Conservation (phyloP, 768 basidiomycete species). For the Mrakia blollopis region DNA sequence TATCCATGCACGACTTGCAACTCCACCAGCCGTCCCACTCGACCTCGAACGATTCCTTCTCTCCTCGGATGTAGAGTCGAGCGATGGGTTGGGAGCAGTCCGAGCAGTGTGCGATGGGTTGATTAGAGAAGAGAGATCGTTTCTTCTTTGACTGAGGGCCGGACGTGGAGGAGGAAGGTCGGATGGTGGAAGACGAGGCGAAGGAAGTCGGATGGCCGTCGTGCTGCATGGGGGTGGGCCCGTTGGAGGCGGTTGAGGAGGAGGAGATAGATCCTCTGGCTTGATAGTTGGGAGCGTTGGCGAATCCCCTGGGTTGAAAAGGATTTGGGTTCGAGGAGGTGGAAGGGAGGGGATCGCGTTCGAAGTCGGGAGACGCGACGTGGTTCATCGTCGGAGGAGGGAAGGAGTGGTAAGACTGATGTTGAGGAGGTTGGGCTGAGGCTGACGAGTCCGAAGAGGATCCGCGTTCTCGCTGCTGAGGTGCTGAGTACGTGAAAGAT, state of each 20-base stretch:
- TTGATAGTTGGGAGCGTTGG: background rate
- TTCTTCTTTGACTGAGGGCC: constrained; percentile 17
- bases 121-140: constrained; percentile 7
- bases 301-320: background rate
- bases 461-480: background rate
- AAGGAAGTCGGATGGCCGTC: background rate
- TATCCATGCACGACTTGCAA: constrained; percentile 19
- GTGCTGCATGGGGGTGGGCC: background rate
- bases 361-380: background rate
- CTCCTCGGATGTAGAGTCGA: constrained; percentile 35
- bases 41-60: constrained; percentile 31
- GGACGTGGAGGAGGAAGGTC: background rate
- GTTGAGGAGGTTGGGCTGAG: background rate
- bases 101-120: constrained; percentile 24
- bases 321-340: background rate
- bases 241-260: background rate
- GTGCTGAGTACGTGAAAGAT: background rate
- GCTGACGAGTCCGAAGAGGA: background rate
- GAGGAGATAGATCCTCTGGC: background rate
- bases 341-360: too few species aligned
- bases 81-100: constrained; percentile 29
- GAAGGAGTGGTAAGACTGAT: background rate
- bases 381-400: background rate
- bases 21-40: constrained; percentile 32
- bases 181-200: background rate